Conservation (phyloP, 1,284 basidiomycete species). For the Xerocomus cyaneibrunnescens region DNA sequence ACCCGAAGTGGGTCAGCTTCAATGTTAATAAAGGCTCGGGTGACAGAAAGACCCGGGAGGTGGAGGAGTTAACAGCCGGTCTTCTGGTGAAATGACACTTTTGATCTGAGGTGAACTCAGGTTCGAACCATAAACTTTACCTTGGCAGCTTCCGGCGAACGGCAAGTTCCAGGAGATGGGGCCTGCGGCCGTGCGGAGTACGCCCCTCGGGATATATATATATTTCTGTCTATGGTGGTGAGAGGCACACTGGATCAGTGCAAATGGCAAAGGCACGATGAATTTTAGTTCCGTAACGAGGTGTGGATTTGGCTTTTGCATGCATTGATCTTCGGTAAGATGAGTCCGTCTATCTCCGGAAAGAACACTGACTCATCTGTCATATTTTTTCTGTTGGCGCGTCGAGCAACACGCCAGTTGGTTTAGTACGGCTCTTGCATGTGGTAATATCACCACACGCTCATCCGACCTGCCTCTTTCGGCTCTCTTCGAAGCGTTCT, state of each 20-base stretch:
- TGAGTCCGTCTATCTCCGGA: constrained; percentile 36
- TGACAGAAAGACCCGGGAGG: constrained; percentile 30
- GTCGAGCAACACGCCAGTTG: constrained; percentile 12
- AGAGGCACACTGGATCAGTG: constrained; percentile 13
- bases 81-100: constrained; percentile 25
- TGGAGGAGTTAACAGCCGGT: constrained; percentile 27
- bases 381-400: constrained; percentile 6
- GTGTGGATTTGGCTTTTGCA: constrained; percentile 36
- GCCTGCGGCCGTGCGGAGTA: constrained; percentile 30
- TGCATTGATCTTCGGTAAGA: constrained; percentile 35
- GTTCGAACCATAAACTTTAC: constrained; percentile 33
- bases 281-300: constrained; percentile 35
- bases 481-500: constrained; percentile 1
- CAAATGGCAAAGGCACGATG: constrained; percentile 29
- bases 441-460: constrained; percentile 13
- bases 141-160: constrained; percentile 29
- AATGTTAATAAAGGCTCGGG: constrained; percentile 32
- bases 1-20: constrained; percentile 30
- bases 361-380: constrained; percentile 8
- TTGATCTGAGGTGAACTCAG: constrained; percentile 29
- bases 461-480: constrained; percentile 19
- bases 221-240: constrained; percentile 8
- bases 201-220: constrained; percentile 19
- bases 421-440: constrained; percentile 22
- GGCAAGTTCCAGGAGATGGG: constrained; percentile 29